These are phyloP conservation scores for Petunia axillaris DNA, from an alignment of 257 asterid species.

Conservation along the genomic window DNA sequence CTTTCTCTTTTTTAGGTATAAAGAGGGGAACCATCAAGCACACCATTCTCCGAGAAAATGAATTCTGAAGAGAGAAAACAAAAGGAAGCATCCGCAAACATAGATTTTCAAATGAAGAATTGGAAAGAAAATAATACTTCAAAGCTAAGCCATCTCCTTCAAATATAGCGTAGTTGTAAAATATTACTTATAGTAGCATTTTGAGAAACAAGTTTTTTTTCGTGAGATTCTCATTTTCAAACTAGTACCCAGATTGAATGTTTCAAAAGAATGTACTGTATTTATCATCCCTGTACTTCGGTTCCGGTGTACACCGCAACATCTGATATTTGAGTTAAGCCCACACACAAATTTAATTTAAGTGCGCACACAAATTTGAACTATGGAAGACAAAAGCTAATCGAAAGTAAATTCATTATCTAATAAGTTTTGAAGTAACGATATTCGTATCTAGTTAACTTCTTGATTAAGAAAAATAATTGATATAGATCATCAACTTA, in stretches of 20 bases:
- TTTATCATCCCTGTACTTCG: too few relatives aligned
- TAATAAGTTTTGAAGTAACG: too few relatives aligned
- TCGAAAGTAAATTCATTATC: too few relatives aligned
- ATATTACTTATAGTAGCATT: not conserved
- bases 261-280: not conserved
- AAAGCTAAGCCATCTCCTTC: not conserved
- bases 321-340: too few relatives aligned
- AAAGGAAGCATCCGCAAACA: not conserved
- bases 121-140: not conserved
- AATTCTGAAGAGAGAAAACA: not conserved
- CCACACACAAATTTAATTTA: too few relatives aligned
- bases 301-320: too few relatives aligned
- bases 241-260: not conserved
- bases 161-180: not conserved
- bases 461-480: not conserved
- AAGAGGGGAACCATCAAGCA: slow-evolving; percentile 42
- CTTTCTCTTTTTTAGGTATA: slow-evolving; percentile 37
- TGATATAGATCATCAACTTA: not conserved
- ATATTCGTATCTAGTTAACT: too few relatives aligned
- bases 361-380: too few relatives aligned
- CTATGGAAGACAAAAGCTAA: too few relatives aligned
- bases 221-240: not conserved
- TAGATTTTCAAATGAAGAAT: not conserved
- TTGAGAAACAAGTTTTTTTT: not conserved
- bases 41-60: slow-evolving; percentile 46